These are phyloP conservation scores for Seminavis robusta DNA, from an alignment of 108 stramenopile species.

Conservation along the genomic window DNA sequence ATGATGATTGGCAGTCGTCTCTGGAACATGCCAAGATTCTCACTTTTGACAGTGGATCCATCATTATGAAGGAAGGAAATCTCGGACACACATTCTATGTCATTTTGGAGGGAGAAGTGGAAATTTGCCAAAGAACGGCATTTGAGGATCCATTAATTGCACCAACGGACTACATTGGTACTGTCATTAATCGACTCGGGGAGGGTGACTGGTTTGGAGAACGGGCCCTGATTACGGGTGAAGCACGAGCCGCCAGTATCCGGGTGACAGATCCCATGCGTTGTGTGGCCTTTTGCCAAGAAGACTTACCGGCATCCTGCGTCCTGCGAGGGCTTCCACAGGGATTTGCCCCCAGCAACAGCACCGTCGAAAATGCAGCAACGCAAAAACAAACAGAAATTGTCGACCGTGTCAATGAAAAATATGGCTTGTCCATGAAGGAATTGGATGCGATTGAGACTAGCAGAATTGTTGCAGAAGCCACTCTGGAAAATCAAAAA, in stretches of 20 bases:
- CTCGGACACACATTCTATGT: conserved; percentile 79
- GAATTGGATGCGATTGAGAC: conserved; percentile 46
- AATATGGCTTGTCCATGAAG: conserved; percentile 63
- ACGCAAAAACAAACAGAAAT: conserved; percentile 34
- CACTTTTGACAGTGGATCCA: conserved; percentile 67
- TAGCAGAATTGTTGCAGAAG: conserved; percentile 34
- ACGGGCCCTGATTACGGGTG: conserved; percentile 84
- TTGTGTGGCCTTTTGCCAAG: conserved; percentile 66
- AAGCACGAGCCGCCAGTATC: conserved; percentile 87
- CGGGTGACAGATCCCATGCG: conserved; percentile 57
- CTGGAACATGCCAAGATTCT: conserved; percentile 61
- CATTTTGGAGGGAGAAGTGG: conserved; percentile 77
- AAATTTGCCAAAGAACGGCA: conserved; percentile 72
- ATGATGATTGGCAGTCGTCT: no score
- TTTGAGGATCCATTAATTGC: conserved; percentile 82
- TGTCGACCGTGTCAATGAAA: conserved; percentile 53
- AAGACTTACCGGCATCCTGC: conserved; percentile 67
- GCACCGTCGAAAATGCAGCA: conserved; percentile 36
- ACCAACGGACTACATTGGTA: conserved; percentile 55
- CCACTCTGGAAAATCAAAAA: conserved; percentile 46
- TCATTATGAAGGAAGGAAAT: conserved; percentile 82
- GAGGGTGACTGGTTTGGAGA: conserved; percentile 86
- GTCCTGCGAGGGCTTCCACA: conserved; percentile 61
- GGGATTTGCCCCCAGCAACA: conserved; percentile 28
- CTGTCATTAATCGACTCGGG: conserved; percentile 69